Base-by-base conservation (phyloP, 345 rosid genomes). In the Jatropha curcas region DNA sequence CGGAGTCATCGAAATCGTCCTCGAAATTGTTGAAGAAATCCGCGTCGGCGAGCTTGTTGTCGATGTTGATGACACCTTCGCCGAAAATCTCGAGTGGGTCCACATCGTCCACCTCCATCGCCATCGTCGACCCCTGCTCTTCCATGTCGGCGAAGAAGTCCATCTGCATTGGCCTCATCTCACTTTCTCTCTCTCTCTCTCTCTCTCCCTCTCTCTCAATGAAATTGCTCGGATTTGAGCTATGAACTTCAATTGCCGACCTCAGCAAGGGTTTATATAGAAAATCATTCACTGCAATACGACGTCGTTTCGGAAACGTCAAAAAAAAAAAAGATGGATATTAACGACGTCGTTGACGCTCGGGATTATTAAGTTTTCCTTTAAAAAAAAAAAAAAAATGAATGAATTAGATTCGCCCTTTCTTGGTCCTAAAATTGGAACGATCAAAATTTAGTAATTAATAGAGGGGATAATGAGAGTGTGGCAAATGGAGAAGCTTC, bases 71-170 rank as follows among this genome's bases (percentile, higher is more conserved):
- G 63, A 82, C 74, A 65, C 95, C 92, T 68, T 92, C 97, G 31
- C 86, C 85, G 58, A 87, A 80, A 1, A 89, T 82, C 82, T 89
- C 95, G 67, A 86, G 84, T 13, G 93, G 83, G 58, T 92, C 97
- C 8, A 88, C 88, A 67, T 92, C 97, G 60, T 92, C 97, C 0
- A 92, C 93, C 69, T 92, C 97, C 97, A 94, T 94, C 34, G 95
- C 95, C 71, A 85, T 89, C 53, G 92, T 72, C 4, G 93, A 75
- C 13, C 88, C 93, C 61, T 80, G 89, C 63, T 86, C 95, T n/a
- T 93, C 97, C 85, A 85, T 75, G 8, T 89, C 97, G n/a, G 79
- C 80, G 67, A 86, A 79, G 81, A 81, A 82, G 14, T 90, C 94
- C 81, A 86, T 81, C 83, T 86, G 96, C 86, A 83, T 86, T 65